Percentiles rank a stretch among this genome's conserved stretches.
These are phyloP conservation scores for Sporothrix protearum DNA, from an alignment of 2,329 filamentous ascomycete genomes.

Conservation along the genomic window DNA sequence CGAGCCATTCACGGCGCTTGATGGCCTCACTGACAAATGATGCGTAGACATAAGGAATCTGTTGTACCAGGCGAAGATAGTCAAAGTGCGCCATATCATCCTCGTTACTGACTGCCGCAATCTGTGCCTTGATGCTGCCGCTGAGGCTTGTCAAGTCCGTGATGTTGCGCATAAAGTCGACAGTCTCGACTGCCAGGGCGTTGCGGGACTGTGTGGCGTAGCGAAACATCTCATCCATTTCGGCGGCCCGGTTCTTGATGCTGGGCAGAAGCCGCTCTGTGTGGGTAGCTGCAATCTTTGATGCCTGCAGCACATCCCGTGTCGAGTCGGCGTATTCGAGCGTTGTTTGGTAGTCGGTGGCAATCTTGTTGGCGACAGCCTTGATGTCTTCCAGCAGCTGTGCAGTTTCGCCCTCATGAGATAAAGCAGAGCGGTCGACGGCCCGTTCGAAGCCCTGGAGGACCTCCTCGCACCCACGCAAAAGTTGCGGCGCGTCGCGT, in stretches of 20 bases:
- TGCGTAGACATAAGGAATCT: constrained; percentile 85
- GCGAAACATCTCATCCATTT: constrained; percentile 60
- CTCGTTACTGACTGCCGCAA: constrained; percentile 67
- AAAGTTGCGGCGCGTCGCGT: constrained; percentile 56
- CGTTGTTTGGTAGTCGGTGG: constrained; percentile 77
- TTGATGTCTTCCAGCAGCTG: constrained; percentile 81
- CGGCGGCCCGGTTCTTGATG: constrained; percentile 52
- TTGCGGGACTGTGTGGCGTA: constrained; percentile 65
- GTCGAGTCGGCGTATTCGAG: constrained; percentile 64
- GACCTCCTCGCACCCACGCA: constrained; percentile 58
- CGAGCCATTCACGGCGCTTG: constrained; percentile 81
- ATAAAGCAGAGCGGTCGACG: constrained; percentile 51
- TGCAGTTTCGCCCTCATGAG: constrained; percentile 59
- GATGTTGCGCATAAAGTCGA: constrained; percentile 76
- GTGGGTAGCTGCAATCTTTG: constrained; percentile 61
- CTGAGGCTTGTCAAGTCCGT: constrained; percentile 75
- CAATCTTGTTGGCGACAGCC: constrained; percentile 79
- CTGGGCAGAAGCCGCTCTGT: constrained; percentile 60
- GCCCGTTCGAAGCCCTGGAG: constrained; percentile 61
- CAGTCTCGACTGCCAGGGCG: constrained; percentile 59
- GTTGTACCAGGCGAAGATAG: constrained; percentile 71
- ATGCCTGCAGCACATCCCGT: constrained; percentile 57
- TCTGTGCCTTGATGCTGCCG: constrained; percentile 66
- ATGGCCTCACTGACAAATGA: constrained; percentile 84
- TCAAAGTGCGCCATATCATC: constrained; percentile 79